Percentiles rank a stretch among this genome's conserved stretches.
These are phyloP conservation scores for Delonix regia DNA, from an alignment of 306 rosid genomes.

Conservation along the genomic window DNA sequence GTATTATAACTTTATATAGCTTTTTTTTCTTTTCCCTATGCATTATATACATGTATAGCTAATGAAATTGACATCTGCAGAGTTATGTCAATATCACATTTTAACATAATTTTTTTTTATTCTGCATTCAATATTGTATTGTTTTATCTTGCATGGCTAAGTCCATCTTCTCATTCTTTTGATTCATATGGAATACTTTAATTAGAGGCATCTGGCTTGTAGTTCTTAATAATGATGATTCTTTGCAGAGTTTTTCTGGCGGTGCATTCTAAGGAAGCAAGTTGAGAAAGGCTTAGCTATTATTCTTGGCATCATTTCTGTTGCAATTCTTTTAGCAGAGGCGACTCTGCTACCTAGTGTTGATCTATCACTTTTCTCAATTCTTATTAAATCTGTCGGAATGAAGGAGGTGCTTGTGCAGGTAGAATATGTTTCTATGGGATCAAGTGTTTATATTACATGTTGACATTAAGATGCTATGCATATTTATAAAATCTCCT, in stretches of 20 bases:
- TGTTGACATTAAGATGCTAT: constrained; percentile 22
- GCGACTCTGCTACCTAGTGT: constrained; percentile 89
- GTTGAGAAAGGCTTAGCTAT: constrained; percentile 76
- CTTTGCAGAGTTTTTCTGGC: constrained; percentile 91
- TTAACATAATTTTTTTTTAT: neutral
- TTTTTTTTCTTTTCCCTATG: neutral
- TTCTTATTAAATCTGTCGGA: constrained; percentile 80
- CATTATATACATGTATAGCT: neutral
- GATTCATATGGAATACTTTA: constrained; percentile 19
- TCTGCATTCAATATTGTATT: neutral
- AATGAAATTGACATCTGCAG: constrained; percentile 3
- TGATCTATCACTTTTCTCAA: constrained; percentile 90
- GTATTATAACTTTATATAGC: neutral
- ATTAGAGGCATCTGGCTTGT: constrained; percentile 16
- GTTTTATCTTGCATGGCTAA: constrained; percentile 2
- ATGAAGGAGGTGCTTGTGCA: constrained; percentile 88
- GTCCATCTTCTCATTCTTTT: neutral
- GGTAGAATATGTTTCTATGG: constrained; percentile 52
- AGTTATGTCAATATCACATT: neutral
- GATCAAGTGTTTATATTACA: constrained; percentile 20
- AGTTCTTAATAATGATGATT: constrained; percentile 38
- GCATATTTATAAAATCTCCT: neutral
- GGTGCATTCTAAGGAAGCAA: constrained; percentile 84
- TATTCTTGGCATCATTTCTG: constrained; percentile 82
- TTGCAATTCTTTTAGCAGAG: constrained; percentile 94